phyloP scores from a whole-genome alignment of 202 grass and related monocot species.

The Eragrostis tef region DNA sequence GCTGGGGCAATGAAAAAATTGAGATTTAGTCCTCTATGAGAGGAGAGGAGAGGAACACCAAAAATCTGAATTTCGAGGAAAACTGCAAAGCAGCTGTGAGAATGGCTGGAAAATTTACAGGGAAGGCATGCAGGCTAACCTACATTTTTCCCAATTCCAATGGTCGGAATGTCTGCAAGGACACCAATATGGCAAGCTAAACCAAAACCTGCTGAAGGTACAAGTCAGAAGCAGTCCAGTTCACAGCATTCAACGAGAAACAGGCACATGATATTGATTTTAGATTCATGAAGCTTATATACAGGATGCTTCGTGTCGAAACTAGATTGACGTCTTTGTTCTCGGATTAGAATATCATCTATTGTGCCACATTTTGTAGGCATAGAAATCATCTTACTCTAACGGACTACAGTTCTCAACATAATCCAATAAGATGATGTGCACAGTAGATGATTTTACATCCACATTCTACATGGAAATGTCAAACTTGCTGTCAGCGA shows the following conservation, averaged over 20 bases:
- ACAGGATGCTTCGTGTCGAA: not conserved
- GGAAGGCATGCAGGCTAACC: slow-evolving; percentile 16
- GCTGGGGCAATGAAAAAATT: slow-evolving; percentile 48
- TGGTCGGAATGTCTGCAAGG: slow-evolving; percentile 70
- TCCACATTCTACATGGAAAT: not conserved
- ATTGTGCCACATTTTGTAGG: not conserved
- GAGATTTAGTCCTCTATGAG: slow-evolving; percentile 31
- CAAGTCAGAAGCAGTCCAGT: not conserved
- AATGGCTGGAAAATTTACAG: not conserved
- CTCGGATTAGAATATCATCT: slow-evolving; percentile 9
- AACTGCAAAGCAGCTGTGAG: not conserved
- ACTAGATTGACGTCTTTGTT: not conserved
- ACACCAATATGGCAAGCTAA: slow-evolving; percentile 95
- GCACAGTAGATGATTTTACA: not conserved
- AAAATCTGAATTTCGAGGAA: not conserved
- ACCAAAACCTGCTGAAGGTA: slow-evolving; percentile 76
- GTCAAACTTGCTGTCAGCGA: not conserved
- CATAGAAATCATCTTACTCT: slow-evolving; percentile 19
- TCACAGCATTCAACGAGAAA: not conserved
- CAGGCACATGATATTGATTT: not conserved
- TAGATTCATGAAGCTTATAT: slow-evolving; percentile 8
- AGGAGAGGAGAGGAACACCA: not conserved
- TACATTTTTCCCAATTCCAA: slow-evolving; percentile 94
- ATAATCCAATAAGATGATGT: not conserved
- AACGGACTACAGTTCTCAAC: not conserved